Evolutionary conservation across 2,329 filamentous ascomycete species (phyloP).

Genomic region (Botrytis tulipae): DNA sequence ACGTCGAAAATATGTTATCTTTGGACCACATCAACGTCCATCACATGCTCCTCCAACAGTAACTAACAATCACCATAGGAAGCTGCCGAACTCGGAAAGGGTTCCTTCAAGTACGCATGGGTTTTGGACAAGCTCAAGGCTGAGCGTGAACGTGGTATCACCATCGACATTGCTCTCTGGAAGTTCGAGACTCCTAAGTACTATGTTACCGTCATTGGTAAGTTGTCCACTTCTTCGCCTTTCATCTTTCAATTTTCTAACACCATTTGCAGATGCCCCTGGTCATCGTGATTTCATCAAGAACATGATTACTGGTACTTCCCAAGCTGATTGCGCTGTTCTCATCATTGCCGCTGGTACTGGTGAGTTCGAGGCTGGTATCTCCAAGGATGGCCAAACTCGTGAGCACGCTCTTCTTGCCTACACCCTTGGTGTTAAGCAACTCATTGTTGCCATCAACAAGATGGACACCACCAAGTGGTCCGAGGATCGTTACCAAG

Average conservation of each 20-base stretch:
- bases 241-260: slow-evolving; percentile 11
- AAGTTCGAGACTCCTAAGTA: slow-evolving; percentile 99
- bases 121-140: slow-evolving; percentile 99
- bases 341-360: slow-evolving; percentile 99
- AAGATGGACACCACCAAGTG: slow-evolving; percentile 99
- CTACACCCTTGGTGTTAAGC: slow-evolving; percentile 99
- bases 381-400: slow-evolving; percentile 99
- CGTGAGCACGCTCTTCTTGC: slow-evolving; percentile 99
- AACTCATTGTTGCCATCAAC: slow-evolving; percentile 99
- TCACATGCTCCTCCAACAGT: background rate
- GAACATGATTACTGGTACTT: slow-evolving; percentile 99
- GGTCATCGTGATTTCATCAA: slow-evolving; percentile 99
- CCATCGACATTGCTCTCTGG: slow-evolving; percentile 99
- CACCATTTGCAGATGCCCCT: slow-evolving; percentile 69
- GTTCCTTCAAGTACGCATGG: slow-evolving; percentile 99
- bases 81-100: slow-evolving; percentile 98
- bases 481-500: slow-evolving; percentile 92
- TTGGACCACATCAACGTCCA: slow-evolving; percentile 16
- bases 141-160: slow-evolving; percentile 99
- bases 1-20: background rate
- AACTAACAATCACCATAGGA: slow-evolving; percentile 57
- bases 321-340: slow-evolving; percentile 99
- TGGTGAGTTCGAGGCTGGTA: slow-evolving; percentile 99
- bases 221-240: slow-evolving; percentile 38
- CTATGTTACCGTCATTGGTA: slow-evolving; percentile 96